Base-by-base conservation (phyloP, 805 yeast species). In the Candida vartiovaarae region DNA sequence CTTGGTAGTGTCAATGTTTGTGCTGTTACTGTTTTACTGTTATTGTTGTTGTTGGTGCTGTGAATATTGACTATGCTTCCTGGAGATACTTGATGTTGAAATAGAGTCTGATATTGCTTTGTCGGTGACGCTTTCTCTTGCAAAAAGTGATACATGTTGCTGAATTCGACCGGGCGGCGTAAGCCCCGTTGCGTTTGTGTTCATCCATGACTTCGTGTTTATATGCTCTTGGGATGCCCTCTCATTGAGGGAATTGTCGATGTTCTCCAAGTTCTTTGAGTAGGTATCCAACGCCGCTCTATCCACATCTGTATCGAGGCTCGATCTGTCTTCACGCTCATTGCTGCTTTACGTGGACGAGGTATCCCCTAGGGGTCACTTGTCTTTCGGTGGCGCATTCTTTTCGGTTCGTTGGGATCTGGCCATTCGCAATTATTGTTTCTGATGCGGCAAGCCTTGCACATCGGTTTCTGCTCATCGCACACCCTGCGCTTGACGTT, bases 391-490 rank as follows among this genome's bases (percentile, higher is more conserved):
- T 15, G 20, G 20, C 20, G 24, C 32, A 20, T 32, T 33, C 34
- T 20, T 25, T 39, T 39, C 7, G 42, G 37, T 15, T 39, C 38
- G n/a, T 32, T 8, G 37, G 23, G 8, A 43, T 48, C 28, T 38
- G 51, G 51, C 51, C 51, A 48, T 35, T 43, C 38, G 26, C 51
- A 48, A 10, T 30, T 30, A 28, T 45, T 45, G 11, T 32, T 34
- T n/a, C 43, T 32, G 10, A 24, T 33, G 2, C 35, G 8, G 28
- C 51, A 48, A 2, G 48, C 46, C 11, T 29, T 42, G 30, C 51
- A 48, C 9, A 25, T 52, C 9, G 74, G 72, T 43, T 63, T 69
- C n/a, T 59, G 62, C 49, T 77, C 81, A 53, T 78, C 83, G 61
- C 85, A 79, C 20, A 15, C 20, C 20, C 20, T 15, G 20, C 20